phyloP scores from a whole-genome alignment of 2,329 filamentous ascomycete species.

The Phaeosphaeriaceae sp. region DNA sequence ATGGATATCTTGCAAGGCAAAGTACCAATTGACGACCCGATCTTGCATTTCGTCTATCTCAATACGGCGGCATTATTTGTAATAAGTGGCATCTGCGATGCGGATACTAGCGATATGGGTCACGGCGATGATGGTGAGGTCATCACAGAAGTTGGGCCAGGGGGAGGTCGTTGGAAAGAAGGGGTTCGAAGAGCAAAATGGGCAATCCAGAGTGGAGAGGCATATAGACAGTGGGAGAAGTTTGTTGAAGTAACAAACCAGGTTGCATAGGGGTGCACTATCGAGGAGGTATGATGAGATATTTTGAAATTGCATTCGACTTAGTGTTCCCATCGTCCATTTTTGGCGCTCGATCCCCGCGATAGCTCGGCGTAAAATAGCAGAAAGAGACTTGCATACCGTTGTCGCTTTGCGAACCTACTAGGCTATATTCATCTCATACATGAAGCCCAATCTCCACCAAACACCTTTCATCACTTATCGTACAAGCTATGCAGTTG shows the following conservation, averaged over 20 bases:
- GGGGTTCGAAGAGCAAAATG: conserved; percentile 85
- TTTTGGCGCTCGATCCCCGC: no score
- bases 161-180: conserved; percentile 91
- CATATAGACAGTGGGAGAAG: conserved; percentile 79
- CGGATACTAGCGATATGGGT: conserved; percentile 80
- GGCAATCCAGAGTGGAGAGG: conserved; percentile 85
- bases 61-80: conserved; percentile 92
- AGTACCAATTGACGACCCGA: conserved; percentile 76
- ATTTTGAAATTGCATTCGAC: no score
- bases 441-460: no score
- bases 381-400: no score
- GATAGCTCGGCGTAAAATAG: no score
- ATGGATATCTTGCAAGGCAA: conserved; percentile 77
- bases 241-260: conserved; percentile 84
- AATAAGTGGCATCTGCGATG: conserved; percentile 83
- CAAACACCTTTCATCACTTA: no score
- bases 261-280: conserved; percentile 23
- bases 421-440: no score
- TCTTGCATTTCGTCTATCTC: conserved; percentile 91
- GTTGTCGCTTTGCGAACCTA: no score
- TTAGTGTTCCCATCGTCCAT: no score
- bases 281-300: no score
- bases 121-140: conserved; percentile 80
- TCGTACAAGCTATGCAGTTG: no score
- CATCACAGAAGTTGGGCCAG: conserved; percentile 81